Conservation (phyloP, 2,329 filamentous ascomycete genomes). For the Pyrenophora seminiperda region DNA sequence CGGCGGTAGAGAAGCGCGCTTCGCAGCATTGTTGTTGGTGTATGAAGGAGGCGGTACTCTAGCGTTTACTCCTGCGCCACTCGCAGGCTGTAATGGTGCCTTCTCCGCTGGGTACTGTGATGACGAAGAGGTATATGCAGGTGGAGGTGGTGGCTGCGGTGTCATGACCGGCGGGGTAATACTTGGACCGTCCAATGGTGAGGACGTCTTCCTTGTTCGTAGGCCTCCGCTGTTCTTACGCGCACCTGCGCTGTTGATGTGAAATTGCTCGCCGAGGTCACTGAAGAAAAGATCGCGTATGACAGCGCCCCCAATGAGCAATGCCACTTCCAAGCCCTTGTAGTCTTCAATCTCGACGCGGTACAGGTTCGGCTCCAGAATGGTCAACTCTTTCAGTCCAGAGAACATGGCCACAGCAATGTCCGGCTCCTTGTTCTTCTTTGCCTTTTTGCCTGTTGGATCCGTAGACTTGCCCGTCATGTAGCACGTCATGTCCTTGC, state of each 20-base stretch:
- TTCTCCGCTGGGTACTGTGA: constrained; percentile 32
- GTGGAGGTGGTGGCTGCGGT: constrained; percentile 36
- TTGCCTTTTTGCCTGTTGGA: constrained; percentile 65
- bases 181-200: constrained; percentile 35
- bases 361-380: constrained; percentile 92
- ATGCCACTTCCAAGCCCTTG: constrained; percentile 86
- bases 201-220: constrained; percentile 43
- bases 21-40: constrained; percentile 21
- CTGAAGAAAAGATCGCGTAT: constrained; percentile 68
- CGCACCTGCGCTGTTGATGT: constrained; percentile 61
- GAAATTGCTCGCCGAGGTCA: constrained; percentile 76
- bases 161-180: constrained; percentile 42
- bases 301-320: constrained; percentile 65
- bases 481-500: constrained; percentile 87
- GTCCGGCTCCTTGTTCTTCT: constrained; percentile 83
- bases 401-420: constrained; percentile 88
- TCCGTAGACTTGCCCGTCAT: constrained; percentile 77
- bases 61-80: constrained; percentile 22
- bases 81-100: constrained; percentile 19
- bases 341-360: constrained; percentile 91
- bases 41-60: constrained; percentile 26
- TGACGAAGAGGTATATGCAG: constrained; percentile 27
- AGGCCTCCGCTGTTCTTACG: constrained; percentile 48
- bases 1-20: constrained; percentile 38
- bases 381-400: constrained; percentile 74